Conservation (phyloP, 306 rosid genomes). For the Dryas drummondii region DNA sequence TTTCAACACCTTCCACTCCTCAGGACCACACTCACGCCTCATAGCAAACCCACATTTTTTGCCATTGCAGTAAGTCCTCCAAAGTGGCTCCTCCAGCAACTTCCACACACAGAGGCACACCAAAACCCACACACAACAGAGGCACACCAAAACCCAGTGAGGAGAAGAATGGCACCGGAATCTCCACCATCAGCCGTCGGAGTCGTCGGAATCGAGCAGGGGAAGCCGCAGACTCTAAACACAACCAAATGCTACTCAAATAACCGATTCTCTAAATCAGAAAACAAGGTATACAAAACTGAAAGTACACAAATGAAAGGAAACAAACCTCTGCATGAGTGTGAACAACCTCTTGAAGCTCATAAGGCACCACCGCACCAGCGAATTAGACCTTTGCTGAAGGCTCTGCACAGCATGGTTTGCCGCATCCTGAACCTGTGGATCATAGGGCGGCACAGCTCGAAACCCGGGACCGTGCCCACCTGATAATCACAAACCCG, state of each 20-base stretch:
- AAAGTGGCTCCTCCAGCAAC: slow-evolving; percentile 53
- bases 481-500: slow-evolving; percentile 24
- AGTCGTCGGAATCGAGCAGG: too few relatives aligned
- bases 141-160: too few relatives aligned
- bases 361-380: slow-evolving; percentile 65
- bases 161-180: too few relatives aligned
- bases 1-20: slow-evolving; percentile 74
- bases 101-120: too few relatives aligned
- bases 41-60: slow-evolving; percentile 73
- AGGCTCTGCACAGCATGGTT: slow-evolving; percentile 66
- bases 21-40: slow-evolving; percentile 51
- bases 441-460: slow-evolving; percentile 64
- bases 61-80: slow-evolving; percentile 87
- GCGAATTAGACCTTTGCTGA: slow-evolving; percentile 75
- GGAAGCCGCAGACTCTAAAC: not conserved
- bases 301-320: not conserved
- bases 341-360: slow-evolving; percentile 66
- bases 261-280: not conserved
- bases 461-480: slow-evolving; percentile 65
- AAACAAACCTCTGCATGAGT: slow-evolving; percentile 79
- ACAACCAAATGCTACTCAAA: not conserved
- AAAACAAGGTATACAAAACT: not conserved
- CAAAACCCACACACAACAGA: too few relatives aligned
- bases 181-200: too few relatives aligned
- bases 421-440: slow-evolving; percentile 81